Conservation (phyloP, 2,329 filamentous ascomycete genomes). For the Xylaria sp. region DNA sequence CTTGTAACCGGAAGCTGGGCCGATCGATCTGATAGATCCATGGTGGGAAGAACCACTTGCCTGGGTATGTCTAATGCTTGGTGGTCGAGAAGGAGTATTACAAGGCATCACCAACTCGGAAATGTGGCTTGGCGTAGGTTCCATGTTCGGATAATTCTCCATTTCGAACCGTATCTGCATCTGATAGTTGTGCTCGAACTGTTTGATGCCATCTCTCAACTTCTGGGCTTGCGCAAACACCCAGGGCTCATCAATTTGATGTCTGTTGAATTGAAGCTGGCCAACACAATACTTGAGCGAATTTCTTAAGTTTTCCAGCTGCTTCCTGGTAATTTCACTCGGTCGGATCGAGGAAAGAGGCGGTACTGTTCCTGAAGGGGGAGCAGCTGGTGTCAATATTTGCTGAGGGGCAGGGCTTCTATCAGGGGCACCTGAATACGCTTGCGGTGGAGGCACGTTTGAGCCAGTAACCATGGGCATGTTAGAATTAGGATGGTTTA, state of each 20-base stretch:
- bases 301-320: conserved; percentile 62
- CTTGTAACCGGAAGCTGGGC: conserved; percentile 24
- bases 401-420: conserved; percentile 8
- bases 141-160: conserved; percentile 34
- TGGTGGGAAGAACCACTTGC: conserved; percentile 38
- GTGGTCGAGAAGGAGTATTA: conserved; percentile 43
- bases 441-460: conserved; percentile 26
- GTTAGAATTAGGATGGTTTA: conserved; percentile 20
- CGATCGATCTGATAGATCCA: conserved; percentile 38
- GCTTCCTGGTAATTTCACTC: conserved; percentile 69
- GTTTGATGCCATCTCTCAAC: conserved; percentile 58
- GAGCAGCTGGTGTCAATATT: conserved; percentile 15
- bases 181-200: conserved; percentile 64
- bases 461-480: conserved; percentile 6
- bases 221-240: conserved; percentile 46
- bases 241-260: conserved; percentile 64
- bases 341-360: conserved; percentile 68
- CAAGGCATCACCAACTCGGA: conserved; percentile 19
- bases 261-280: conserved; percentile 69
- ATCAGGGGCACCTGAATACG: conserved; percentile 17
- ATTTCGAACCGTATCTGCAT: conserved; percentile 35
- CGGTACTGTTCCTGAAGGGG: conserved; percentile 45
- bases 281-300: conserved; percentile 67
- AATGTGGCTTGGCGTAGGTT: conserved; percentile 32
- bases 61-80: conserved; percentile 42